Base-by-base conservation (phyloP, 345 rosid species). In the Eucalyptus sideroxylon region DNA sequence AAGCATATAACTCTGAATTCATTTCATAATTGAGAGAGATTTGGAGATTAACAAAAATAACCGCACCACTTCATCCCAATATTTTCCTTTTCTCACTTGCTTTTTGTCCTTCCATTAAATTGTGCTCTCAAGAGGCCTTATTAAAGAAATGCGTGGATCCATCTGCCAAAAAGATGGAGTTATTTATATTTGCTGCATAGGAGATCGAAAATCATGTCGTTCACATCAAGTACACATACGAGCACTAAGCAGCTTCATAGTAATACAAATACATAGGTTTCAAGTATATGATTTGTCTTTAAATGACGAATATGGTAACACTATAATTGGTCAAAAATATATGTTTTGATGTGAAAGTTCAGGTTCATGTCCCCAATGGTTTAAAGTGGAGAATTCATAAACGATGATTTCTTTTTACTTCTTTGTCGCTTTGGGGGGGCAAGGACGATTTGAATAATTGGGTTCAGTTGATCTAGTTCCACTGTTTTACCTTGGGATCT, bases 31-130 rank as follows among this genome's bases (percentile, higher is more conserved):
- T 4, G 42, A 67, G 23, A 67, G 3, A 5, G 23, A 16, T 4
- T n/a, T 4, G 80, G 40, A n/a, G 19, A 31, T 31, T 8, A 16
- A 31, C 16, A 67, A 31, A 67, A 31, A 8, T 31, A 31, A 21
- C 6, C 1, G 2, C 40, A 31, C 40, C 3, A 8, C 9, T n/a
- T 5, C 23, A 2, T 31, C 40, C 0, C 0, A 0, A 67, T 31
- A 31, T 67, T 67, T 67, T 2, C 40, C 23, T 67, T 16, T 6
- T 67, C 11, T n/a, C 1, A 0, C 59, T 53, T 8, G 59, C 40
- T 67, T 67, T 67, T n/a, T 16, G 34, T 31, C 80, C 2, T 67
- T 16, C 2, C 42, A 67, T 67, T 8, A 2, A 8, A 4, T n/a
- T n/a, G 62, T 56, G 62, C 62, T 56, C 30, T 56, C 26, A 10